Conservation (phyloP, 768 basidiomycete genomes). For the Amanita pseudoporphyria region DNA sequence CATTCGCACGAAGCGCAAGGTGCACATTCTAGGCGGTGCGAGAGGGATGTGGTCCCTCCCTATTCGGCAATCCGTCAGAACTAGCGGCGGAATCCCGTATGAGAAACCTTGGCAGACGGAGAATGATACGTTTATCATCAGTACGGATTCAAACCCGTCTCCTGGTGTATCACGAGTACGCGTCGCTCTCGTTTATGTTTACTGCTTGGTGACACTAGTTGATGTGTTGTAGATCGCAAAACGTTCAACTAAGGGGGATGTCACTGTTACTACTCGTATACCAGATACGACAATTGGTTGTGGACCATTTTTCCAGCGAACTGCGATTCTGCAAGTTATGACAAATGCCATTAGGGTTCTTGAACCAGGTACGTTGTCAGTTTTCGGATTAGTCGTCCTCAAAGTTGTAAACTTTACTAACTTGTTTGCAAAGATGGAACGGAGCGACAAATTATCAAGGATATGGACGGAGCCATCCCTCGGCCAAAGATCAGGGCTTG, state of each 20-base stretch:
- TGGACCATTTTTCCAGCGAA: constrained; percentile 78
- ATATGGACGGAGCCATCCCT: constrained; percentile 65
- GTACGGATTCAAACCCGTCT: constrained; percentile 77
- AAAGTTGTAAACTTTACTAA: background rate
- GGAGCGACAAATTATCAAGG: constrained; percentile 77
- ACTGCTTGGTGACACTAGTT: background rate
- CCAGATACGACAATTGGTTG: constrained; percentile 76
- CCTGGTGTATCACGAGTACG: constrained; percentile 75
- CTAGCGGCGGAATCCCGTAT: constrained; percentile 42
- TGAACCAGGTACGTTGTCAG: constrained; percentile 37
- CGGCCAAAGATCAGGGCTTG: constrained; percentile 72
- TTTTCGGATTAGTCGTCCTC: background rate
- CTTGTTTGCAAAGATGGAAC: constrained; percentile 50
- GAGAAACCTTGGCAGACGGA: constrained; percentile 46
- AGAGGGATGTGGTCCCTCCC: constrained; percentile 80
- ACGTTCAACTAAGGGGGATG: constrained; percentile 47
- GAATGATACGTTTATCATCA: constrained; percentile 70
- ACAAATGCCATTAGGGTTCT: constrained; percentile 73
- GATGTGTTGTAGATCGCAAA: constrained; percentile 49
- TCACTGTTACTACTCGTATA: constrained; percentile 63
- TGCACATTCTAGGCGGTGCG: constrained; percentile 70
- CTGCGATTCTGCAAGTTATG: constrained; percentile 80
- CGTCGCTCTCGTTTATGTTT: constrained; percentile 6
- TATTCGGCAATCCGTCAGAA: constrained; percentile 59
- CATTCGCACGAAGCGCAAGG: constrained; percentile 60